phyloP scores from a whole-genome alignment of 371 early-diverging fungal genomes.

The Mortierella polycephala region DNA sequence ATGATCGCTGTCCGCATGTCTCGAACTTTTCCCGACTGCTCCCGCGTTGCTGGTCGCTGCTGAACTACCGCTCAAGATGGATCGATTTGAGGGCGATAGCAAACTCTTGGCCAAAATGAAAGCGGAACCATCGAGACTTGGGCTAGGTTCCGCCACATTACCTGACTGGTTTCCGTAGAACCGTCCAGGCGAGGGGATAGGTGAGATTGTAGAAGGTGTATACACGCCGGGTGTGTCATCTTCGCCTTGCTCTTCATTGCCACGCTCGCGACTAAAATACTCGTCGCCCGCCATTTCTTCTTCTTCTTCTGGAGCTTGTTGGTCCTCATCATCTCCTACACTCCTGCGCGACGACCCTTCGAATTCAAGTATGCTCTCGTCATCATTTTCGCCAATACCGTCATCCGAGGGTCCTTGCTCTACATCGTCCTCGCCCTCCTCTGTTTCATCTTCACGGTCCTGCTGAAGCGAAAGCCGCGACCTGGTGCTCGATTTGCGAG shows the following conservation, averaged over 20 bases:
- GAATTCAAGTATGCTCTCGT: conserved; percentile 18
- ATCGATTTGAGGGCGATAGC: conserved; percentile 31
- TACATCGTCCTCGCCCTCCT: conserved; percentile 27
- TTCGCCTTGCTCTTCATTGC: conserved; percentile 18
- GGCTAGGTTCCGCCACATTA: conserved; percentile 20
- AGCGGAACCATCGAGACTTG: conserved; percentile 32
- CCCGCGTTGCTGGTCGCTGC: conserved; percentile 2
- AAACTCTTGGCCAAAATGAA: conserved; percentile 38
- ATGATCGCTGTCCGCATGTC: conserved; percentile 6
- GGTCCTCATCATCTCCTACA: conserved; percentile 24
- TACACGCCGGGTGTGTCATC: conserved; percentile 24
- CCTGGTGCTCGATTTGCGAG: conserved; percentile 24
- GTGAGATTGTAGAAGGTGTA: conserved; percentile 54
- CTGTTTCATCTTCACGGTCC: conserved; percentile 33
- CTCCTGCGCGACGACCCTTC: conserved; percentile 26
- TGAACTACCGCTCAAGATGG: conserved; percentile 1
- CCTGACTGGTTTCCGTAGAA: conserved; percentile 29
- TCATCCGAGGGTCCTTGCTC: conserved; percentile 30
- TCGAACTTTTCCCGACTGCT: conserved; percentile 13
- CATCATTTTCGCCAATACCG: conserved; percentile 24
- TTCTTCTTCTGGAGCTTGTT: conserved; percentile 14
- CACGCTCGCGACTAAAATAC: neutral
- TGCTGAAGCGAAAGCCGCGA: conserved; percentile 43
- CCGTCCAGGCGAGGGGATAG: conserved; percentile 50
- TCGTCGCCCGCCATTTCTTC: conserved; percentile 8